Base-by-base conservation (phyloP, 2,329 filamentous ascomycete species). In the Claviceps fusiformis region DNA sequence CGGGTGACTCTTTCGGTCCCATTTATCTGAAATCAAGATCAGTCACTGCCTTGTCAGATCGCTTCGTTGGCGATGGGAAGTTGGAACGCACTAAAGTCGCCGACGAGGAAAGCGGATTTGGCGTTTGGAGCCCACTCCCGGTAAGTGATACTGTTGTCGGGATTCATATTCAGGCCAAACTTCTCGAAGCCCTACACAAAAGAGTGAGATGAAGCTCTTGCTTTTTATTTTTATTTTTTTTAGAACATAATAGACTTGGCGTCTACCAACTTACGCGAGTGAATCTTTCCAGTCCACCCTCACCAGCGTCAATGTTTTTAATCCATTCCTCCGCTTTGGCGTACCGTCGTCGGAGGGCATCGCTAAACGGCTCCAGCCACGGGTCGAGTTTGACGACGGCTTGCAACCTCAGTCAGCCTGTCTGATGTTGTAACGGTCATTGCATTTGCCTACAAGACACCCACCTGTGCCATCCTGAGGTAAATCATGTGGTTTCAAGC, bases 101-200 rank as follows among this genome's bases (percentile, higher is more conserved):
- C 93, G 62, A 95, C 86, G 53, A 98, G 79, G 67, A 84, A 90
- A 52, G 93, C 93, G 65, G 87, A 78, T 45, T 82, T 76, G 54
- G 90, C 92, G 74, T 90, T 95, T 31, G 93, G 91, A 1, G 93
- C 93, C 93, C 93, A 98, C 78, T 98, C 93, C 62, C 89, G 81
- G 71, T 98, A 98, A 56, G 79, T 76, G 61, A 98, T 89, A 69
- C 91, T 90, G 68, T 89, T 89, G 64, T 95, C 83, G 54, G 81
- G 75, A 66, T 85, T 79, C 57, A 93, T 84, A 62, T 88, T 89
- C 71, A 98, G 82, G 55, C 93, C 93, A 66, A 87, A 95, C 59
- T 79, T 85, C 66, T 97, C 89, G 59, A 82, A 86, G 48, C 93
- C 92, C 89, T 95, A 17, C 27, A 41, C 24, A 24, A 24, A n/a